These are phyloP conservation scores for Misopates orontium DNA, from an alignment of 257 asterid species.

Conservation along the genomic window DNA sequence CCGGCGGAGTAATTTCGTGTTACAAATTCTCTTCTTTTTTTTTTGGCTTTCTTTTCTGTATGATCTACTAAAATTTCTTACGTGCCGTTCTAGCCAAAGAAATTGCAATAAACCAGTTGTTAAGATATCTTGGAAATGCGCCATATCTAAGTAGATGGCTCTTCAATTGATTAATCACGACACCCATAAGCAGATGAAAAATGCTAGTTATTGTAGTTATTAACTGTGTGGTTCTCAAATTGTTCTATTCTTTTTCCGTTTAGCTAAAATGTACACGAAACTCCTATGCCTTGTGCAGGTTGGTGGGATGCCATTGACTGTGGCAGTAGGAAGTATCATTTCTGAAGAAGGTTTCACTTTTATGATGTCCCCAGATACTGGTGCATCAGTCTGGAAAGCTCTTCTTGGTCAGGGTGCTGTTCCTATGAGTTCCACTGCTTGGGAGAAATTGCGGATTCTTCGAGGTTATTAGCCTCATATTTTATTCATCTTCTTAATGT, in stretches of 20 bases:
- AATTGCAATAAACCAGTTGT: no score
- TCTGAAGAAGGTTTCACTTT: conserved; percentile 84
- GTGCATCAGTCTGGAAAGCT: conserved; percentile 68
- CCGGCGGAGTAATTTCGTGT: no score
- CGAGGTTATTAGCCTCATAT: conserved; percentile 51
- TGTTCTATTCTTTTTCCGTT: conserved; percentile 23
- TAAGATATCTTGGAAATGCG: no score
- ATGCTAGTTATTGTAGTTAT: conserved; percentile 5
- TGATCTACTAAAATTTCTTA: no score
- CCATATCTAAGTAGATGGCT: no score
- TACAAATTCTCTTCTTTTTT: no score
- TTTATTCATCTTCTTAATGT: conserved; percentile 11
- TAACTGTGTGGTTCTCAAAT: neutral
- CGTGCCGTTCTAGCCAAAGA: no score
- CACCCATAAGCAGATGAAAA: no score
- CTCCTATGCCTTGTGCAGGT: conserved; percentile 53
- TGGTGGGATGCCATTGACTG: conserved; percentile 83
- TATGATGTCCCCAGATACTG: conserved; percentile 69
- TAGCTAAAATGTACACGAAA: conserved; percentile 1
- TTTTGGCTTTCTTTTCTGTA: no score
- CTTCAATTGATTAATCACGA: no score
- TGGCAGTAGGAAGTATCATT: conserved; percentile 79
- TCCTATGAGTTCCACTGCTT: conserved; percentile 71
- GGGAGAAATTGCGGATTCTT: conserved; percentile 91
- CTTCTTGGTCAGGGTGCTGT: conserved; percentile 68